Conservation (phyloP, 140 eudicot genomes). For the Stevia rebaudiana region DNA sequence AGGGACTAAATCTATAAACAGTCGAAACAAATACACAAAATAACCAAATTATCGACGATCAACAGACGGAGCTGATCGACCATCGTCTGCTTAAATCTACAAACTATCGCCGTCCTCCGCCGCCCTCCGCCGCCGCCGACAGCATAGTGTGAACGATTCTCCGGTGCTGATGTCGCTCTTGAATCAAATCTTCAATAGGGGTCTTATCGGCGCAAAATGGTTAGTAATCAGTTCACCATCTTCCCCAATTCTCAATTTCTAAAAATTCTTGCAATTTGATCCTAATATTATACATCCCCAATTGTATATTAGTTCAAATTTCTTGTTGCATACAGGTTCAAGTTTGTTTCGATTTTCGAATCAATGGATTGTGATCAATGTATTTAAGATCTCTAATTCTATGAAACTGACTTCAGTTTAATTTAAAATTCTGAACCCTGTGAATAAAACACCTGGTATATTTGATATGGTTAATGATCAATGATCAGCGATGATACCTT, state of each 20-base stretch:
- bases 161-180: conserved; percentile 57
- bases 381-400: not conserved
- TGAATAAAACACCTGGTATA: too few relatives aligned
- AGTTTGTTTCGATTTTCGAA: not conserved
- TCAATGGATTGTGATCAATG: not conserved
- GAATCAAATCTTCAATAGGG: conserved; percentile 88
- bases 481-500: too few relatives aligned
- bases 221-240: conserved; percentile 27
- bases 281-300: conserved; percentile 1
- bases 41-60: conserved; percentile 18
- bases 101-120: not conserved
- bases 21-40: conserved; percentile 8
- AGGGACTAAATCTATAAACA: conserved; percentile 20
- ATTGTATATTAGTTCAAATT: conserved; percentile 6
- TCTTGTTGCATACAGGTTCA: not conserved
- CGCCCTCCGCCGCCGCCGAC: conserved; percentile 2
- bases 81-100: conserved; percentile 19
- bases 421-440: too few relatives aligned
- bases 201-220: conserved; percentile 84
- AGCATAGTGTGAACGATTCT: not conserved
- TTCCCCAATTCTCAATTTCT: conserved; percentile 10
- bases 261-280: conserved; percentile 14
- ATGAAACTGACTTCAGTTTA: too few relatives aligned
- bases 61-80: conserved; percentile 23
- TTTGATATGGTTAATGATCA: too few relatives aligned